These are phyloP conservation scores for Parascedosporium putredinis DNA, from an alignment of 2,329 filamentous ascomycete genomes.

Conservation along the genomic window DNA sequence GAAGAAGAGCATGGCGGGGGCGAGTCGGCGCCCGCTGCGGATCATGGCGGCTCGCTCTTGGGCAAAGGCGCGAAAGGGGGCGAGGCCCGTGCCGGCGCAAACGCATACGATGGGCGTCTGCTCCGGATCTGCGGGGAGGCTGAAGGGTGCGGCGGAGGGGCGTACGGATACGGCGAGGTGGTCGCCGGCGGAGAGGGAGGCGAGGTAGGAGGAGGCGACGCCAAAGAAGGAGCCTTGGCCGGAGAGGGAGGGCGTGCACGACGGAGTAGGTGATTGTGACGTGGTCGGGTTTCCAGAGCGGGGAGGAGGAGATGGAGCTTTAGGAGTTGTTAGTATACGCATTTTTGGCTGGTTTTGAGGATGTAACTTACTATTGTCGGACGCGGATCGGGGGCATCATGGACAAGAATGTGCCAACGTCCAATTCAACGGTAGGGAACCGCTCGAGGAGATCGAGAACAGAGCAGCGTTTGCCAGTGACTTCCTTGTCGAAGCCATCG, in stretches of 20 bases:
- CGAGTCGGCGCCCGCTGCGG: conserved; percentile 39
- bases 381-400: conserved; percentile 70
- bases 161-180: conserved; percentile 39
- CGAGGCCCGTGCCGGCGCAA: conserved; percentile 44
- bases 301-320: conserved; percentile 62
- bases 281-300: conserved; percentile 44
- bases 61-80: conserved; percentile 53
- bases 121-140: conserved; percentile 33
- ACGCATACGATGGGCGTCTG: conserved; percentile 40
- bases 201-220: conserved; percentile 52
- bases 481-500: conserved; percentile 34
- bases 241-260: conserved; percentile 44
- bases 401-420: conserved; percentile 56
- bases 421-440: conserved; percentile 47
- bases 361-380: conserved; percentile 48
- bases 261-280: conserved; percentile 61
- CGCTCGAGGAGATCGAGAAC: conserved; percentile 60
- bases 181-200: conserved; percentile 32
- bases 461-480: conserved; percentile 48
- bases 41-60: conserved; percentile 48
- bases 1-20: conserved; percentile 53
- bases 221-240: conserved; percentile 42
- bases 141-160: conserved; percentile 32
- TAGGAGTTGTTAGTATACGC: conserved; percentile 19
- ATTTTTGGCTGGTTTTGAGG: background rate